These are phyloP conservation scores for Paulownia fortunei DNA, from an alignment of 257 asterid genomes.

Conservation along the genomic window DNA sequence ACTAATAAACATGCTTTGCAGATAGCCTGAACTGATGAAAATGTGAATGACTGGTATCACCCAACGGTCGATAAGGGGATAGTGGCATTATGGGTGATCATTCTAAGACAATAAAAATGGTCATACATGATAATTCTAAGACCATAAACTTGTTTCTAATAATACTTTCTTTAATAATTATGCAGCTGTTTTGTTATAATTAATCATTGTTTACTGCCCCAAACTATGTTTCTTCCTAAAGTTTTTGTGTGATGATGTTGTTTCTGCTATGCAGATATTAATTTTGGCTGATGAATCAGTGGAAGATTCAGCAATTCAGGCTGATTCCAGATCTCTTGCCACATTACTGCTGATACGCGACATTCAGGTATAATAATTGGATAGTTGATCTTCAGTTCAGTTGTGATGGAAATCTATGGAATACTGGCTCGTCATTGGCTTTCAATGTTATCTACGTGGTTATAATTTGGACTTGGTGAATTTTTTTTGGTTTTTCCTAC, in stretches of 20 bases:
- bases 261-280: slow-evolving; percentile 59
- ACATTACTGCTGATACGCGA: slow-evolving; percentile 87
- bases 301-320: slow-evolving; percentile 93
- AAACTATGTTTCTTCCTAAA: slow-evolving; percentile 16
- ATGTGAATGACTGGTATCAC: slow-evolving; percentile 9
- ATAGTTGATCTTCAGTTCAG: slow-evolving; percentile 9
- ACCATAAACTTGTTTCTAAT: not conserved
- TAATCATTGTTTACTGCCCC: slow-evolving; percentile 8
- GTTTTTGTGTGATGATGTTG: not conserved
- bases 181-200: not conserved
- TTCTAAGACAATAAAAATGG: not conserved
- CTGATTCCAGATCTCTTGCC: slow-evolving; percentile 95
- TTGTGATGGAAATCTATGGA: not conserved
- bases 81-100: not conserved
- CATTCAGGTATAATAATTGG: slow-evolving; percentile 67
- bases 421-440: not conserved
- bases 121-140: not conserved
- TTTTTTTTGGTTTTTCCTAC: not conserved
- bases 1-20: slow-evolving; percentile 1
- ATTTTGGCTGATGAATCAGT: slow-evolving; percentile 93
- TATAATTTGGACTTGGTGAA: not conserved
- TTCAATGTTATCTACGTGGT: not conserved
- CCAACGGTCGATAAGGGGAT: not conserved
- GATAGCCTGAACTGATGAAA: slow-evolving; percentile 19
- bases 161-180: not conserved